These are phyloP conservation scores for Aureobasidium vineae DNA, from an alignment of 2,329 filamentous ascomycete genomes.

Conservation along the genomic window DNA sequence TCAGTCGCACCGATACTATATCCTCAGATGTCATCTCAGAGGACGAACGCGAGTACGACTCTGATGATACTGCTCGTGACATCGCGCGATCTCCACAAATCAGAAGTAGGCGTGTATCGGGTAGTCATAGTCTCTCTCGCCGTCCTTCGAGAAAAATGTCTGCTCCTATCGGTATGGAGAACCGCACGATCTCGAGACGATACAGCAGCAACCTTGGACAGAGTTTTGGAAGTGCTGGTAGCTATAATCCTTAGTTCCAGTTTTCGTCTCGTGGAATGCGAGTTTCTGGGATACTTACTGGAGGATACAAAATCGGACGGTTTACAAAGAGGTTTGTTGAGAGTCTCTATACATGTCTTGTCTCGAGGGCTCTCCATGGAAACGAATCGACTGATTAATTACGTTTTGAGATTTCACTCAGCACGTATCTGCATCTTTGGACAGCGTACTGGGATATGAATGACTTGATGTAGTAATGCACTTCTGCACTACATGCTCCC, in stretches of 20 bases:
- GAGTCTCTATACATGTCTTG: background rate
- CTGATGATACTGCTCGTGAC: constrained; percentile 20
- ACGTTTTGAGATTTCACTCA: background rate
- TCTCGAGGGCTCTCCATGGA: background rate
- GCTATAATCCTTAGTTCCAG: constrained; percentile 28
- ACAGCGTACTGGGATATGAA: background rate
- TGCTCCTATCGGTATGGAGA: constrained; percentile 49
- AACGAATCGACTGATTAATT: background rate
- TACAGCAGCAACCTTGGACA: constrained; percentile 49
- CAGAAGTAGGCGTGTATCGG: constrained; percentile 24
- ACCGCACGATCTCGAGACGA: constrained; percentile 43
- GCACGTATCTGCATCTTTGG: background rate
- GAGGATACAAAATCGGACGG: background rate
- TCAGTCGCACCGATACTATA: constrained; percentile 39
- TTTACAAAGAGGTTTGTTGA: background rate
- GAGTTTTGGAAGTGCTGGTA: constrained; percentile 37
- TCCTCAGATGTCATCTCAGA: constrained; percentile 32
- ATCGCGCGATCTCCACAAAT: background rate
- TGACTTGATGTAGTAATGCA: background rate
- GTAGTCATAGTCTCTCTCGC: constrained; percentile 29
- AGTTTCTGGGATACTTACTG: background rate
- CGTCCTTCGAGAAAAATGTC: constrained; percentile 43
- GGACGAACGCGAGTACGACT: constrained; percentile 30
- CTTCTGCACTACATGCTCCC: background rate
- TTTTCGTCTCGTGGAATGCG: background rate